Base-by-base conservation (phyloP, 257 asterid genomes). In the Oldenlandia corymbosa region DNA sequence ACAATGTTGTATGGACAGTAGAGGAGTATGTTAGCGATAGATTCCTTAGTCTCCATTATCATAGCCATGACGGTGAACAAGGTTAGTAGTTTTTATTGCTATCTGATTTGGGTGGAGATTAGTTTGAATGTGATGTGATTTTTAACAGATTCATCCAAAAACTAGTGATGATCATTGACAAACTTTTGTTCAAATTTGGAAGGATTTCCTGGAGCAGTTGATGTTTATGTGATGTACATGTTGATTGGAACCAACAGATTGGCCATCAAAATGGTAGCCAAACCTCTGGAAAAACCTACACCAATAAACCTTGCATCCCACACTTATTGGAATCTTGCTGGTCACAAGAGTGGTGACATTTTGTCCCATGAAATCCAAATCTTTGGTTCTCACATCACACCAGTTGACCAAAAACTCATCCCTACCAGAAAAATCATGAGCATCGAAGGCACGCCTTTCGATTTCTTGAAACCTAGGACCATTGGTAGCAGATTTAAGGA, bases 281-380 rank as follows among this genome's bases (percentile, higher is more conserved):
- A 55, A 41, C 60, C 96, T 11, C 51, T 73, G 1, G 75, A 55
- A 75, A 86, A 81, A 71, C 62, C 95, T 36, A 91, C 95, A 21
- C 95, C 96, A 4, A 76, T 91, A 18, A 88, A 91, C 63, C 79
- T 91, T 21, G 96, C 90, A 10, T 83, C 94, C 58, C 96, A 91
- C 78, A 72, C 87, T 9, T 91, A 91, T 64, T 91, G 95, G 95
- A 91, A 91, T 54, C 92, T 91, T 0, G 90, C 75, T 1, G 96
- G 98, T 66, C 94, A 88, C 32, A 70, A 23, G 10, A 86, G 84
- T 6, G 96, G 97, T 7, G 58, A 77, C 69, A 82, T 89, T 1
- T 55, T 88, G 0, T 80, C 95, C 0, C 93, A 88, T 70, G 74
- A 71, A 0, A 69, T 88, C 78, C 87, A 78, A 50, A 74, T 92